Base-by-base conservation (phyloP, 495 filamentous ascomycete species). In the Recurvomyces mirabilis region DNA sequence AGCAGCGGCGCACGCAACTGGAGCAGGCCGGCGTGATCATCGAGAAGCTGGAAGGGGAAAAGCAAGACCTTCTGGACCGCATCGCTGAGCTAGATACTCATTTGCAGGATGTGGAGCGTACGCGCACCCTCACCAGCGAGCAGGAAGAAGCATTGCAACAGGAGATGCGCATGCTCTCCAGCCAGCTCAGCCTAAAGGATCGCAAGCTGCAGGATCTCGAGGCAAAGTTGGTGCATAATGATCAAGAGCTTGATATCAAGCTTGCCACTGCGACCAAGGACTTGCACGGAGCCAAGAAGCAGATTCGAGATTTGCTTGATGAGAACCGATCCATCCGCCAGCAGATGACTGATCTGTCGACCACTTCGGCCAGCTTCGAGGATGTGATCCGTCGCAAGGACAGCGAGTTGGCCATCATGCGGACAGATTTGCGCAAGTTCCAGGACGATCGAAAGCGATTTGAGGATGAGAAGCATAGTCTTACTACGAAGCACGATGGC, bases 1-100 rank as follows among this genome's bases (percentile, higher is more conserved):
- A 93, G 30, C 68, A 77, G 38, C 84, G 79, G 55, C 74, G 85
- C 13, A 71, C 72, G 1, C 83, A 96, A 57, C 71, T 98, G 3
- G 93, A 95, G 54, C 87, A 95, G 60, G 91, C 91, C 1, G 87
- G 86, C 2, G 70, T 78, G 23, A 80, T 98, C 46, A 94, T 98
- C 50, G 69, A 75, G 18, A 75, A 78, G 41, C 68, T 96, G 1
- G 93, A 96, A 56, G 67, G 75, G 9, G 87, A 94, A 47, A 96
- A 94, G 62, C 73, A 74, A 10, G 72, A 82, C 0, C 70, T 94
- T 2, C 69, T 78, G 19, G 63, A 71, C n/a, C 73, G 71, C 20
- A 68, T 91, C 10, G 63, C 71, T 0, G 73, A 82, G 14, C 63
- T 95, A 2, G 78, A 93, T 46, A 56, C 56, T 3, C 75, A 79